A percentile compares a stretch with the other conserved stretches of the same genome.
Evolutionary conservation across 169 alveolate species (phyloP).

Genomic region (Cryptosporidium tyzzeri): DNA sequence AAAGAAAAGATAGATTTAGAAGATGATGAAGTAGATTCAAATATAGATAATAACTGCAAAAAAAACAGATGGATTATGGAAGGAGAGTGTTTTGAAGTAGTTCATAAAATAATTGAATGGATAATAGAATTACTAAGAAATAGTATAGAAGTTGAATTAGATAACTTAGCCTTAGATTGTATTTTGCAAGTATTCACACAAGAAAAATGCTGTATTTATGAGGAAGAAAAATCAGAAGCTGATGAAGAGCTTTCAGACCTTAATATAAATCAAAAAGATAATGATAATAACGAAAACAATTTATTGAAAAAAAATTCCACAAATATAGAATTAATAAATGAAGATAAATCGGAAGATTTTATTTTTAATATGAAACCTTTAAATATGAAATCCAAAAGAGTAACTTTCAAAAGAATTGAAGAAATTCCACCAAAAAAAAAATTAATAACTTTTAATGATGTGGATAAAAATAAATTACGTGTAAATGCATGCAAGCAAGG

Average conservation of each 20-base stretch:
- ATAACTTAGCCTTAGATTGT: constrained; percentile 31
- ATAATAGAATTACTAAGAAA: constrained; percentile 43
- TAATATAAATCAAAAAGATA: neutral
- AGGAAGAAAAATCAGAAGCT: neutral
- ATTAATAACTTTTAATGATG: neutral
- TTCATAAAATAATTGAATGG: constrained; percentile 51
- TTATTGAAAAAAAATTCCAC: neutral
- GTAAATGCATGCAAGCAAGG: neutral
- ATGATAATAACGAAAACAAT: neutral
- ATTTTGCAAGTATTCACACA: constrained; percentile 32
- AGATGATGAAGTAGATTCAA: neutral
- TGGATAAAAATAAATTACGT: constrained; percentile 3
- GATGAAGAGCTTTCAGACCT: neutral
- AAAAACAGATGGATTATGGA: constrained; percentile 12
- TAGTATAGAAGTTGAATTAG: constrained; percentile 11
- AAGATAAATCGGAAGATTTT: neutral
- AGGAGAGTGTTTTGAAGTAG: constrained; percentile 5
- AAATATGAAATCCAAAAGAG: constrained; percentile 30
- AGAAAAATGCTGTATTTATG: neutral
- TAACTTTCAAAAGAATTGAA: constrained; percentile 33
- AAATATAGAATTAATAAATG: neutral
- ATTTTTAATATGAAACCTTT: neutral
- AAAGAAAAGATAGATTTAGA: neutral
- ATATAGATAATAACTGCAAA: neutral
- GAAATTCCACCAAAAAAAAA: neutral